Percentiles rank a stretch among this genome's conserved stretches.
Conservation (phyloP, 192 early-diverging fungal species). For the Phlyctochytrium arcticum region DNA sequence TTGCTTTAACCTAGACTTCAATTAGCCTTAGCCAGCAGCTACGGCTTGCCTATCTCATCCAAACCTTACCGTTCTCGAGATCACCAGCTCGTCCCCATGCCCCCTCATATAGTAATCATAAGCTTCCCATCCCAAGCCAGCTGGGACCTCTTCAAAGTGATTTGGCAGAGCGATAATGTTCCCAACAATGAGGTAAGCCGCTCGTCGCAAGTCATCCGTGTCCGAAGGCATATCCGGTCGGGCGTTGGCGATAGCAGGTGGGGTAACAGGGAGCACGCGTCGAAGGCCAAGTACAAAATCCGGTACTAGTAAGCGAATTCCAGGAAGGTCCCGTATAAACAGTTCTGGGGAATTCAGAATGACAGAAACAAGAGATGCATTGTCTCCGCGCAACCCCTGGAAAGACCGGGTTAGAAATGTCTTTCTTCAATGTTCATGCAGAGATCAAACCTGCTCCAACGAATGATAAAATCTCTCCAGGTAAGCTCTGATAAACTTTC, state of each 20-base stretch:
- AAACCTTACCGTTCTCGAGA: neutral
- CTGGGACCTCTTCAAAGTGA: constrained; percentile 61
- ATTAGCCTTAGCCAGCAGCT: neutral
- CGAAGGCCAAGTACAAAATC: constrained; percentile 68
- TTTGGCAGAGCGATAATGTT: constrained; percentile 66
- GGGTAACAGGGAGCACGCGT: constrained; percentile 49
- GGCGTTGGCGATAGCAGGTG: constrained; percentile 26
- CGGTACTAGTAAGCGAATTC: constrained; percentile 67
- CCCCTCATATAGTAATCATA: constrained; percentile 11
- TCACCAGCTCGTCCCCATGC: neutral
- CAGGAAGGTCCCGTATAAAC: constrained; percentile 66
- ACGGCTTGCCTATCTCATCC: neutral
- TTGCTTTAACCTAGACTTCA: constrained; percentile 8
- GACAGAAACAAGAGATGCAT: constrained; percentile 62
- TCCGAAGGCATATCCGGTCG: constrained; percentile 47
- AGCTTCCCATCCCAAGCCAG: constrained; percentile 26
- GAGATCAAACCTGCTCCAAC: constrained; percentile 21
- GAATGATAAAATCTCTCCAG: constrained; percentile 70
- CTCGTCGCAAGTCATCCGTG: constrained; percentile 65
- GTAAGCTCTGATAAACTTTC: constrained; percentile 59
- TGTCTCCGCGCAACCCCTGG: constrained; percentile 55
- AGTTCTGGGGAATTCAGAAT: constrained; percentile 56
- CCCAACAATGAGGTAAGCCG: constrained; percentile 59
- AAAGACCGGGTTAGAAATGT: neutral
- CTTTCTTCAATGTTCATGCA: neutral